Evolutionary conservation across 2,329 filamentous ascomycete genomes (phyloP), one percentile per base, ranked within the genome.

Genomic region (Neonectria coccinea): DNA sequence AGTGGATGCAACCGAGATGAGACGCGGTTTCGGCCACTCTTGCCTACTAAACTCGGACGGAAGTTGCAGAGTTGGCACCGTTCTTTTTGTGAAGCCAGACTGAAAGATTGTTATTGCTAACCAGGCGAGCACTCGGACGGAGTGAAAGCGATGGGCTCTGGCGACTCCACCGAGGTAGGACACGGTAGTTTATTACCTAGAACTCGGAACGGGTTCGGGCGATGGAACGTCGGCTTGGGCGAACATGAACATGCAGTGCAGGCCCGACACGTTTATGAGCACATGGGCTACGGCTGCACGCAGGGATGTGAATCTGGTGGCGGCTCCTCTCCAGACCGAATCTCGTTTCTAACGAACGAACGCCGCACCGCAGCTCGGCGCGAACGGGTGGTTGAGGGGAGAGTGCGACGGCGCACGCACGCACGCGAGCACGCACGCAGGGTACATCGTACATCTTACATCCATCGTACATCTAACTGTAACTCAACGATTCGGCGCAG

Each of bases 1-100:
- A 60, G 31, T 41, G 54, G 53, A 36, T 57, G 59, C 62, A 69
- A 64, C 60, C 58, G 67, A 62, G 59, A 73, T 67, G 65, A 65
- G 63, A 70, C 64, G 65, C 59, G 20, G 57, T 57, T 70, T 70
- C 55, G 56, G 55, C 22, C 65, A 69, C 31, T 41, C 10, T 20
- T n/a, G 58, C 5, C 47, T 47, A 42, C 33, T 51, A 51, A 25
- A 31, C 22, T 16, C 12, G 11, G 6, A 22, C 27, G 44, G 33
- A 33, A 22, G 11, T 20, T 31, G 5, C 20, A 6, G 11, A 29
- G 25, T 20, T 33, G 9, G 16, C 18, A 18, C 18, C 20, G 48
- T 20, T 42, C 9, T 42, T 42, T 20, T 20, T n/a, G n/a, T 42
- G 16, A 42, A 20, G 39, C 8, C 39, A 10, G 11, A 7, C n/a